phyloP scores from a whole-genome alignment of 2,329 filamentous ascomycete species.

The Xylariaceae sp. region DNA sequence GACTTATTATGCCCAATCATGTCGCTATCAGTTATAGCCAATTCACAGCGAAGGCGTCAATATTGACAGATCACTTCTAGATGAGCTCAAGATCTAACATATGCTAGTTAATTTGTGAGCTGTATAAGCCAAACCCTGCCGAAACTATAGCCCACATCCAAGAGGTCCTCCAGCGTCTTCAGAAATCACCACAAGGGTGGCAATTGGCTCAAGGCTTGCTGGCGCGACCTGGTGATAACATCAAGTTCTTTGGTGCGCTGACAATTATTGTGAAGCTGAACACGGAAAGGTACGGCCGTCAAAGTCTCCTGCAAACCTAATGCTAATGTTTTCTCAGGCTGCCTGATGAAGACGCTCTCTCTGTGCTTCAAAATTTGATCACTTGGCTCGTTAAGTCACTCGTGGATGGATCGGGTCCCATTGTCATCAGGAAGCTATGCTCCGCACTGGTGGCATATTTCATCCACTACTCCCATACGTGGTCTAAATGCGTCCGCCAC shows the following conservation, averaged over 20 bases:
- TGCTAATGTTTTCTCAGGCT: constrained; percentile 51
- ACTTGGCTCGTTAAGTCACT: constrained; percentile 66
- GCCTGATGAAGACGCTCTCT: constrained; percentile 61
- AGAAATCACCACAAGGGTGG: constrained; percentile 84
- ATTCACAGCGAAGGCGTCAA: too few species aligned
- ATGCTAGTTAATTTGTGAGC: constrained; percentile 53
- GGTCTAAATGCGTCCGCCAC: constrained; percentile 69
- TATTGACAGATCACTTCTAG: neutral
- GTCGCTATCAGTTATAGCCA: neutral
- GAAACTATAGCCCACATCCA: constrained; percentile 62
- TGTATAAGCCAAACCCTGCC: constrained; percentile 59
- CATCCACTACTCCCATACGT: constrained; percentile 70
- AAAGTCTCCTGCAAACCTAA: neutral
- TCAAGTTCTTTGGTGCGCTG: constrained; percentile 90
- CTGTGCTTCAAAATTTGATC: constrained; percentile 65
- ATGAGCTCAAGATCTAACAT: constrained; percentile 8
- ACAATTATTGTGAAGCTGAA: constrained; percentile 96
- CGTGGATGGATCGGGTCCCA: constrained; percentile 55
- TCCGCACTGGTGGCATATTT: constrained; percentile 80
- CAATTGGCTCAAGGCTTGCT: constrained; percentile 80
- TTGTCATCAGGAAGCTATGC: constrained; percentile 76
- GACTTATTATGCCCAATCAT: neutral
- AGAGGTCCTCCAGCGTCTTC: constrained; percentile 76
- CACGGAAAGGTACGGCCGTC: constrained; percentile 73
- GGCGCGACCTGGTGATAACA: constrained; percentile 69